Conservation (phyloP, 2,329 filamentous ascomycete genomes). For the Xylariaceae sp. region DNA sequence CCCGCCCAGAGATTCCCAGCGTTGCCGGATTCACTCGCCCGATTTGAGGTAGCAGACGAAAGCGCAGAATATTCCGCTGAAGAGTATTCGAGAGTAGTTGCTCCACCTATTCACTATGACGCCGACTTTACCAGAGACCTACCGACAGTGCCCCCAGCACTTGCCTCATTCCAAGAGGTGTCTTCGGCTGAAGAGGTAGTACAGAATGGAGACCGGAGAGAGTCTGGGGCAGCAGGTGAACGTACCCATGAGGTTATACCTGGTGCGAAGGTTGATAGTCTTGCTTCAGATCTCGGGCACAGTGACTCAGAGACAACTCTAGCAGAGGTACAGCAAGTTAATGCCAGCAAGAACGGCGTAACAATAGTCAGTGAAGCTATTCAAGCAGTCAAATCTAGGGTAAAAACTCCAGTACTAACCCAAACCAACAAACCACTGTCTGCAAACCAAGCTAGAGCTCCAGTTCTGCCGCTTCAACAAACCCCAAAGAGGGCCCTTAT, state of each 20-base stretch:
- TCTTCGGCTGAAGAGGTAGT: not conserved
- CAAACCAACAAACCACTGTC: too few species aligned
- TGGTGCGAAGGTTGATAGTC: too few species aligned
- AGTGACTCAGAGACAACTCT: too few species aligned
- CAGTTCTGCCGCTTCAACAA: not conserved
- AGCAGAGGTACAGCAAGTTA: not conserved
- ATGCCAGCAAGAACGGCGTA: not conserved
- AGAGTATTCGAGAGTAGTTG: too few species aligned
- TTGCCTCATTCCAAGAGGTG: not conserved
- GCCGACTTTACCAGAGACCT: not conserved
- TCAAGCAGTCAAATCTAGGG: too few species aligned
- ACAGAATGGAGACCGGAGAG: too few species aligned
- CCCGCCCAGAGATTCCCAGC: not conserved
- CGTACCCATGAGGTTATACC: too few species aligned
- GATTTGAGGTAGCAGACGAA: constrained; percentile 2
- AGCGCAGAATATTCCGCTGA: not conserved
- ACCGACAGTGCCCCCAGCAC: not conserved
- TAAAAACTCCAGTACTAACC: too few species aligned
- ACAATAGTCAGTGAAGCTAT: not conserved
- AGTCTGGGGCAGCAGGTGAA: too few species aligned
- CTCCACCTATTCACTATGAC: too few species aligned
- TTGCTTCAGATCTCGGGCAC: not conserved
- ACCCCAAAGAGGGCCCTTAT: not conserved
- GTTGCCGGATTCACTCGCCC: constrained; percentile 1
- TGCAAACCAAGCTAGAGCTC: not conserved